Base-by-base conservation (phyloP, 805 yeast genomes). In the Sugiyamaella floridensis region DNA sequence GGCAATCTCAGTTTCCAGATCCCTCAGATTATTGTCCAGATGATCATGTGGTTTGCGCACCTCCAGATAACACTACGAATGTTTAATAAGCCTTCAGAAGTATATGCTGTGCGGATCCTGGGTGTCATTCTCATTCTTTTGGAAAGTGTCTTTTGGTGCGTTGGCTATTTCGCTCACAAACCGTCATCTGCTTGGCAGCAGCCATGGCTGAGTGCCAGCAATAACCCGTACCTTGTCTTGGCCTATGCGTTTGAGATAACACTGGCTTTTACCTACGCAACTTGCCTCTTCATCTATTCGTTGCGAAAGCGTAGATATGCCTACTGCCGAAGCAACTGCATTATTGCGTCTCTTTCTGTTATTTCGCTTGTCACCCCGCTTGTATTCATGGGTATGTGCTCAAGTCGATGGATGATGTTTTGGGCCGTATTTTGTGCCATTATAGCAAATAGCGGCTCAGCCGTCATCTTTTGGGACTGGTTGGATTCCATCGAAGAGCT, bases 381-480 rank as follows among this genome's bases (percentile, higher is more conserved):
- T 16, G 58, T 63, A 1, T 74, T 77, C 50, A 57, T 63, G 26
- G 58, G 68, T 4, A 54, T 75, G n/a, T 49, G 28, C 16, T 14
- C 53, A 11, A 74, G 76, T 20, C 63, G 63, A 34, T 70, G 75
- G 73, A 66, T 75, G 22, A 70, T 71, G n/a, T 72, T 71, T 12
- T 77, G 85, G 73, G 73, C 85, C 62, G 66, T 76, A 0, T 69
- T 72, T 29, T 68, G 78, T 4, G 60, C 74, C 11, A 70, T 77
- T 2, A 72, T 81, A 42, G 60, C 79, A 5, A 77, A 78, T 47
- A 71, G 81, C 14, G 71, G 80, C 37, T 66, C 80, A 3, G 68
- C 76, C 15, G 77, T 82, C 1, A 71, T 79, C 20, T 72, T 81
- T 1, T 83, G 86, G 85, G 88, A 83, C 66, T 81, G 88, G 84